Base-by-base conservation (phyloP, 1,284 basidiomycete genomes). In the Pseudozyma hubeiensis region DNA sequence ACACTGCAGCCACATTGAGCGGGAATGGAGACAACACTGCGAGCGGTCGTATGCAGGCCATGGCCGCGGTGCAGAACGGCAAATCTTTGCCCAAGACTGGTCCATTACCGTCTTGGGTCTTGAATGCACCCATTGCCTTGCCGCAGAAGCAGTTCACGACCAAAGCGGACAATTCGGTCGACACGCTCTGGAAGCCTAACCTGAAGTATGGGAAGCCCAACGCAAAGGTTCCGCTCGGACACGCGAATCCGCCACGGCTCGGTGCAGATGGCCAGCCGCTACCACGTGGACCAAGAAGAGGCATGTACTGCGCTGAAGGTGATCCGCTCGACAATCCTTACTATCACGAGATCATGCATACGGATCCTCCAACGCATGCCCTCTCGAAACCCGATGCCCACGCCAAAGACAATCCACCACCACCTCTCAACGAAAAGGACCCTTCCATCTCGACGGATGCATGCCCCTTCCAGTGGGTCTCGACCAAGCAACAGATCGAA, bases 401-500 rank as follows among this genome's bases (percentile, higher is more conserved):
- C 3, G 31, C 47, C 5, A 70, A 60, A 37, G 64, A 65, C 35
- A 49, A 47, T n/a, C 64, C 67, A 5, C 80, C 80, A 14, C 74
- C 69, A 35, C 68, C 79, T 13, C 63, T 82, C 48, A 66, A 75
- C 46, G 55, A 70, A 14, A 64, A 73, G 33, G 65, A 72, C 1
- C 80, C 82, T 2, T 51, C 61, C 3, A 85, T 86, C 7, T 86
- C 91, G 1, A 90, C 95, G 51, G 89, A 90, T 29, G 86, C 88
- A 1, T 91, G 90, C 0, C 89, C 91, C 3, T 91, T 93, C 79
- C 89, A 88, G 35, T 94, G 90, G 88, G 88, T 98, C 9, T 88
- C 90, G 9, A 91, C 90, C 4, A 81, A 87, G 0, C 85, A 86
- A 11, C 86, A 86, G 13, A 87, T 97, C 41, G 84, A 88, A 4